Conservation (phyloP, 441 rosid genomes). For the Brassica balearica region DNA sequence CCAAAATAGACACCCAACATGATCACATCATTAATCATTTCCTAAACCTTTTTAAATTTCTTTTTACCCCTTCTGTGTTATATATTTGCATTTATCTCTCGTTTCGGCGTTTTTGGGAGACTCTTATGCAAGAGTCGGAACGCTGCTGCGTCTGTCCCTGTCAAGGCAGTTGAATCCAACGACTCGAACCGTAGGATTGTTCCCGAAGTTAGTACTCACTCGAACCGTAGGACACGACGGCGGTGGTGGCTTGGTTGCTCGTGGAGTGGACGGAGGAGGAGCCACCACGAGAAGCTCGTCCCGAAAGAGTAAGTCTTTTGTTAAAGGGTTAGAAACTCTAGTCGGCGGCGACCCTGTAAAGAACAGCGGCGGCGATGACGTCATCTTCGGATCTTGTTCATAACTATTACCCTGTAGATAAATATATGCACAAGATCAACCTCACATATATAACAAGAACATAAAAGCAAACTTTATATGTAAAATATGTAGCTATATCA, state of each 20-base stretch:
- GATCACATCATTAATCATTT: slow-evolving; percentile 1
- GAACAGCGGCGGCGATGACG: slow-evolving; percentile 54
- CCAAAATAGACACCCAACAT: slow-evolving; percentile 10
- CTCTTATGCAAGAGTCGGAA: slow-evolving; percentile 72
- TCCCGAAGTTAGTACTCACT: slow-evolving; percentile 56
- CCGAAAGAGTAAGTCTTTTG: slow-evolving; percentile 76
- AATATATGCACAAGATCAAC: background rate
- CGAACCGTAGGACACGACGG: slow-evolving; percentile 51
- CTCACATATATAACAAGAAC: slow-evolving; percentile 1
- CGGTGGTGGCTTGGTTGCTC: slow-evolving; percentile 42
- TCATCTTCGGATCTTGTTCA: slow-evolving; percentile 44
- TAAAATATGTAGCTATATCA: background rate
- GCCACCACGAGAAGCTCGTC: slow-evolving; percentile 56
- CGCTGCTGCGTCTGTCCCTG: slow-evolving; percentile 67
- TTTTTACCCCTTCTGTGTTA: slow-evolving; percentile 11
- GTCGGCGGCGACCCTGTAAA: slow-evolving; percentile 96
- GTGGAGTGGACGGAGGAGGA: slow-evolving; percentile 47
- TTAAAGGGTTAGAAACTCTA: slow-evolving; percentile 97
- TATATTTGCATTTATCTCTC: slow-evolving; percentile 16
- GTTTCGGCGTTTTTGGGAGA: background rate
- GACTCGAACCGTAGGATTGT: slow-evolving; percentile 74
- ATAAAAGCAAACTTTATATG: background rate
- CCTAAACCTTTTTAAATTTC: slow-evolving; percentile 24
- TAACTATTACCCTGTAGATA: slow-evolving; percentile 55
- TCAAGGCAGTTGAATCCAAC: slow-evolving; percentile 91